Evolutionary conservation across 441 rosid species (phyloP), one percentile per base, ranked within the genome.

Genomic region (Corymbia calophylla): DNA sequence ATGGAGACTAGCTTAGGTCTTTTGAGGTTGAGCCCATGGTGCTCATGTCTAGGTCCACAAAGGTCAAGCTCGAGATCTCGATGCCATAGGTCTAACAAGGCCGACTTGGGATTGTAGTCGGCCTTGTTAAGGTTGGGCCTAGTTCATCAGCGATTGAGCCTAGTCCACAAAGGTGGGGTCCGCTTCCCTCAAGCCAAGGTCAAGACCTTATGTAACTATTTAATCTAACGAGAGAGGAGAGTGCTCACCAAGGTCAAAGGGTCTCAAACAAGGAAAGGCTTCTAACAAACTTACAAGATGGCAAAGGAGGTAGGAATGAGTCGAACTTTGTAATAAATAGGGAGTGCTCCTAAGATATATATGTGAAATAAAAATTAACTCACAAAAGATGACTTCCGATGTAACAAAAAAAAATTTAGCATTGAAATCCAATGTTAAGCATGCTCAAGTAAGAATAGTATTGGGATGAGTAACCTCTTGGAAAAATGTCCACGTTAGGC

Each of bases 141-240:
- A 16, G 11, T 31, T 66, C 77, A 39, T 16, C 2, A 23, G 2
- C 16, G 44, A 4, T 0, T 0, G 0, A 32, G 77, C 77, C 5
- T 17, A 39, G 77, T 66, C 44, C 23, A 66, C 18, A 66, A 19
- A 66, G 77, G 23, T 32, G 62, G 29, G 4, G 44, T 66, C 77
- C 44, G 31, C 35, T 18, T 66, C 77, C 23, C 9, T 66, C 35
- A 66, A 31, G 77, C 23, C 1, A 0, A 17, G 73, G 77, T 4
- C 8, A 6, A 66, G 77, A 32, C 25, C 47, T 17, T 32, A 68
- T 68, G 47, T 32, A 10, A 19, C 4, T 5, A 68, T 35, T 17
- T 0, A 0, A 2, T 68, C 6, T 1, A 0, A 68, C 0, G 3
- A 31, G 39, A 32, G 23, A 9, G 23, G 39, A 10, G 44, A 31